Evolutionary conservation across 2,329 filamentous ascomycete species (phyloP), one percentile per base, ranked within the genome.

Genomic region (Sporothrix humicola): DNA sequence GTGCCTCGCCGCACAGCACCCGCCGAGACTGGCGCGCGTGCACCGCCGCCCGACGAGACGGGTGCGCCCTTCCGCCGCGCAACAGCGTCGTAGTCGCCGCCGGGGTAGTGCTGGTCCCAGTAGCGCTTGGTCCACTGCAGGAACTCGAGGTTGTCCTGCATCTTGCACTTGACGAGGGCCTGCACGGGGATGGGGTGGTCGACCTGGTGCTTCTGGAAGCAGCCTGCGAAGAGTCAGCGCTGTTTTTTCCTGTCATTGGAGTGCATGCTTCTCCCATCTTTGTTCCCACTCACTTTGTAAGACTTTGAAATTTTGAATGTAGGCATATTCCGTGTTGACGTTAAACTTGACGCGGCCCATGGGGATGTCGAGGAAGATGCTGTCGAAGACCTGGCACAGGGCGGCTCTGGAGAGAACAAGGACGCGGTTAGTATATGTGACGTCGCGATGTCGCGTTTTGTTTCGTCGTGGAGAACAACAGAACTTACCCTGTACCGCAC

Each of bases 121-220:
- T 94, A 98, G 78, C 89, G 88, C 89, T 99, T 99, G 74, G 91
- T 91, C 92, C 94, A 99, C 85, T 99, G 96, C 75, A 99, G 87
- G 82, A 99, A 99, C 81, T 98, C 96, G 79, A 99, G 92, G 86
- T 99, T 99, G 84, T 99, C 96, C 88, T 99, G 96, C 95, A 99
- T 99, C 87, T 97, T 98, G 88, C 96, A 99, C 84, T 98, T 99
- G 79, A 96, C 90, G 74, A 99, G 90, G 74, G 88, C 87, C 82
- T 97, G 90, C 81, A 98, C 94, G 74, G 94, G 94, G 78, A 99
- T 91, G 42, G 92, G 92, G 82, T 94, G 94, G 79, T 98, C 95
- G 85, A 99, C 88, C 77, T 90, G 87, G 84, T 98, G 95, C 83
- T 92, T 93, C 76, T 90, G 87, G 81, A 98, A 98, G 77, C 89